Percentiles rank a stretch among this genome's conserved stretches.
phyloP scores from a whole-genome alignment of 2,329 filamentous ascomycete species.

The Cladorrhinum sp. region DNA sequence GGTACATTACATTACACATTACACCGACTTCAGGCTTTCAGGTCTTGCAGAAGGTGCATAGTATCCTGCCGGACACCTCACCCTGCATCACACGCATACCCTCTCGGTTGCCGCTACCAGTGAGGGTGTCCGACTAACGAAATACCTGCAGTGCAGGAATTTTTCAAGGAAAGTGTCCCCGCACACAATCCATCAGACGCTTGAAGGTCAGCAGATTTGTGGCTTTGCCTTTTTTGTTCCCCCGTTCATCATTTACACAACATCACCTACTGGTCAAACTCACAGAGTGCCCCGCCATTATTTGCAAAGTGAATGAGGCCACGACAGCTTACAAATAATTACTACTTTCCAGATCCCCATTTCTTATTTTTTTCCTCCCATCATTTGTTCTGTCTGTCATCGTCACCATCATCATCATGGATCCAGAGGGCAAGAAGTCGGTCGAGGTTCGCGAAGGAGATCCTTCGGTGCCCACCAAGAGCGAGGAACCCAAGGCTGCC shows the following conservation, averaged over 20 bases:
- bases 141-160: conserved; percentile 8
- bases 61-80: conserved; percentile 21
- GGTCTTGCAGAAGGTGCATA: conserved; percentile 11
- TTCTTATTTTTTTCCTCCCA: not conserved
- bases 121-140: conserved; percentile 15
- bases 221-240: not conserved
- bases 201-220: not conserved
- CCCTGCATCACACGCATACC: conserved; percentile 15
- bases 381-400: not conserved
- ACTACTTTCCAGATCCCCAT: not conserved
- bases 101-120: conserved; percentile 14
- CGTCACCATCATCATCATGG: conserved; percentile 21
- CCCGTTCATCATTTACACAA: not conserved
- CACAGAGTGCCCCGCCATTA: not conserved
- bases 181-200: no score
- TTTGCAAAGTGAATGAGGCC: not conserved
- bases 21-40: conserved; percentile 21
- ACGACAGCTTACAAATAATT: not conserved
- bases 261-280: no score
- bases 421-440: conserved; percentile 23
- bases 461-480: conserved; percentile 19
- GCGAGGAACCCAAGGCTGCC: conserved; percentile 26
- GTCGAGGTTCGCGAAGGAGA: conserved; percentile 26
- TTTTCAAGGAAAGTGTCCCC: not conserved
- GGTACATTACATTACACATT: not conserved